Evolutionary conservation across 2,329 filamentous ascomycete genomes (phyloP).

Genomic region (Geosmithia putterillii): DNA sequence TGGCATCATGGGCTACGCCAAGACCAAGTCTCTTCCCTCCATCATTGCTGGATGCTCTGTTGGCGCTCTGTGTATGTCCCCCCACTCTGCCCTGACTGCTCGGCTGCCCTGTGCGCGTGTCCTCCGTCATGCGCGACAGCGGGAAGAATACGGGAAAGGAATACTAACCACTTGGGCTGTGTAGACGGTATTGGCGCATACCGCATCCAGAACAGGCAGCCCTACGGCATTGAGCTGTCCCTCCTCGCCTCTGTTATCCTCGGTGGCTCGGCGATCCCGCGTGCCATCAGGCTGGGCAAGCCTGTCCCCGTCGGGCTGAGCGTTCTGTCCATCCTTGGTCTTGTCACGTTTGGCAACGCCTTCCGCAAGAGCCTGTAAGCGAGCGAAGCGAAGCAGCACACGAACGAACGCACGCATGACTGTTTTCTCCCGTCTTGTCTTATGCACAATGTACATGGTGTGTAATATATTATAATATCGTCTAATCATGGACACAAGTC

Average conservation of each 20-base stretch:
- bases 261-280: conserved; percentile 71
- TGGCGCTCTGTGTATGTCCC: conserved; percentile 45
- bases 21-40: conserved; percentile 77
- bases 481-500: neutral
- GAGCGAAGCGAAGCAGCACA: neutral
- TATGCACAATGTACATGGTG: neutral
- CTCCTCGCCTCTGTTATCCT: conserved; percentile 79
- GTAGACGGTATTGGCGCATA: conserved; percentile 67
- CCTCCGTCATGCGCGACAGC: no score
- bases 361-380: conserved; percentile 30
- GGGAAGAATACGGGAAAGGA: neutral
- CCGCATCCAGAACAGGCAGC: conserved; percentile 60
- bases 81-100: neutral
- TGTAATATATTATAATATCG: neutral
- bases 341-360: conserved; percentile 68
- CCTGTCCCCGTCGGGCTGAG: conserved; percentile 73
- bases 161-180: no score
- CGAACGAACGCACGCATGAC: no score
- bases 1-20: conserved; percentile 75
- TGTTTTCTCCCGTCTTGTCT: no score
- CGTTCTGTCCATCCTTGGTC: conserved; percentile 64
- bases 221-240: conserved; percentile 82
- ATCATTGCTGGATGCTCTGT: conserved; percentile 76
- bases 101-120: neutral
- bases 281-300: conserved; percentile 75